Percentiles rank a stretch among this genome's conserved stretches.
Conservation (phyloP, 306 rosid genomes). For the Glycine soja region DNA sequence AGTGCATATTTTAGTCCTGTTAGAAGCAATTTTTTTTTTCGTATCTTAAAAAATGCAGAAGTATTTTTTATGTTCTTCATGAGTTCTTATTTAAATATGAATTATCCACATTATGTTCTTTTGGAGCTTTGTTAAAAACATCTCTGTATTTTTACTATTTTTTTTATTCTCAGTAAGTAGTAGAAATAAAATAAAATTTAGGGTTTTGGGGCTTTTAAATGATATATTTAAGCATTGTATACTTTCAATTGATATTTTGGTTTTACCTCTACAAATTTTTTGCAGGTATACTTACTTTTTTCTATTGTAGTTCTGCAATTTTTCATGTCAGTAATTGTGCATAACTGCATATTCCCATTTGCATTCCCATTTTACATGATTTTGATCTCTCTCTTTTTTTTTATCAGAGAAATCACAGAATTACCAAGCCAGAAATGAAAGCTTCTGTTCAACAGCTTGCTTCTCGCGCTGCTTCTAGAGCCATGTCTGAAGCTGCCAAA, state of each 20-base stretch:
- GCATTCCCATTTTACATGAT: constrained; percentile 28
- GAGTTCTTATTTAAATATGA: constrained; percentile 12
- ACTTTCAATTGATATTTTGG: background rate
- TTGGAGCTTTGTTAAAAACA: background rate
- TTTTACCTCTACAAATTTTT: background rate
- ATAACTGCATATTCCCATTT: background rate
- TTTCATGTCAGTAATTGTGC: constrained; percentile 27
- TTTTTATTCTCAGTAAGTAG: background rate
- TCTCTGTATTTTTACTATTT: background rate
- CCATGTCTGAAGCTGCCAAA: constrained; percentile 73
- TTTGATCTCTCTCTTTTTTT: constrained; percentile 12
- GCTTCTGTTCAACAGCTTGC: constrained; percentile 81
- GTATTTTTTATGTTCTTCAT: constrained; percentile 18
- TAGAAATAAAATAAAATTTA: constrained; percentile 1
- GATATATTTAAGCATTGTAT: background rate
- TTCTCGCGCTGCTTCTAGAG: constrained; percentile 79
- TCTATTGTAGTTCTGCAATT: constrained; percentile 7
- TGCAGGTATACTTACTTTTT: constrained; percentile 24
- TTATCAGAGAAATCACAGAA: constrained; percentile 61
- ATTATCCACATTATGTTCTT: constrained; percentile 23
- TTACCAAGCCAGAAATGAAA: constrained; percentile 58
- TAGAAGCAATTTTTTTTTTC: constrained; percentile 11
- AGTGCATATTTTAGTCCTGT: constrained; percentile 25
- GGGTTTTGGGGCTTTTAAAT: constrained; percentile 17
- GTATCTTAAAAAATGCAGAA: background rate